Evolutionary conservation across 768 basidiomycete genomes (phyloP).

Genomic region (Saitozyma sp.): DNA sequence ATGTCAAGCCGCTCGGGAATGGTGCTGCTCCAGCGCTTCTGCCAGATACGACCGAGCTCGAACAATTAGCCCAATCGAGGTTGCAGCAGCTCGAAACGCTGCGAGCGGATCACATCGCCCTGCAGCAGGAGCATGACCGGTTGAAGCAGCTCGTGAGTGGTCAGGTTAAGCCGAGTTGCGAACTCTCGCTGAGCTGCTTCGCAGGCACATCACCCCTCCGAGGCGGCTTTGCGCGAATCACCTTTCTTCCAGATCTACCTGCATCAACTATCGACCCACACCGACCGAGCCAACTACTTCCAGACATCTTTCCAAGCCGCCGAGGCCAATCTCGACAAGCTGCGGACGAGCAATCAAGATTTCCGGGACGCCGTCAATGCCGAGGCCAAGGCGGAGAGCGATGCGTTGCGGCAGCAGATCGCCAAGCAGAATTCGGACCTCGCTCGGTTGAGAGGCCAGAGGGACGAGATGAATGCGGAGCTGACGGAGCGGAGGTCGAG

Average conservation of each 20-base stretch:
- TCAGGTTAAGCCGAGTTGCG: no score
- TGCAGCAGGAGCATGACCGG: constrained; percentile 37
- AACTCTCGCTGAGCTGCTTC: constrained; percentile 18
- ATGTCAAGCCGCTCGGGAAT: constrained; percentile 29
- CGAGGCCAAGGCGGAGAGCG: constrained; percentile 51
- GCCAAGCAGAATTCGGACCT: constrained; percentile 50
- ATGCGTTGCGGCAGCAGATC: constrained; percentile 54
- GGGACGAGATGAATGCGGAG: constrained; percentile 63
- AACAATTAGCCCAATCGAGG: constrained; percentile 38
- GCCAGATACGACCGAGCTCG: constrained; percentile 37
- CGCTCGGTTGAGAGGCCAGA: constrained; percentile 51
- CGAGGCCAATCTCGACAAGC: constrained; percentile 32
- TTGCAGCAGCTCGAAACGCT: constrained; percentile 34
- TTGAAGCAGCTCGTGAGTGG: constrained; percentile 11
- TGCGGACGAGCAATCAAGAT: constrained; percentile 29
- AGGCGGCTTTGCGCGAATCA: constrained; percentile 33
- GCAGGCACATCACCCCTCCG: constrained; percentile 35
- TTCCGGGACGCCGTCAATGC: constrained; percentile 34
- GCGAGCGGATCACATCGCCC: constrained; percentile 32
- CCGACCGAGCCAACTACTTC: constrained; percentile 55
- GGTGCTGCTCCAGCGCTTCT: constrained; percentile 15
- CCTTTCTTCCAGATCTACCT: constrained; percentile 61
- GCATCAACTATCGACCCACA: constrained; percentile 58
- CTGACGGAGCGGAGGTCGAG: constrained; percentile 66
- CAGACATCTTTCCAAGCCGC: constrained; percentile 53